Evolutionary conservation across 306 rosid genomes (phyloP).

Genomic region (Prunus armeniaca): DNA sequence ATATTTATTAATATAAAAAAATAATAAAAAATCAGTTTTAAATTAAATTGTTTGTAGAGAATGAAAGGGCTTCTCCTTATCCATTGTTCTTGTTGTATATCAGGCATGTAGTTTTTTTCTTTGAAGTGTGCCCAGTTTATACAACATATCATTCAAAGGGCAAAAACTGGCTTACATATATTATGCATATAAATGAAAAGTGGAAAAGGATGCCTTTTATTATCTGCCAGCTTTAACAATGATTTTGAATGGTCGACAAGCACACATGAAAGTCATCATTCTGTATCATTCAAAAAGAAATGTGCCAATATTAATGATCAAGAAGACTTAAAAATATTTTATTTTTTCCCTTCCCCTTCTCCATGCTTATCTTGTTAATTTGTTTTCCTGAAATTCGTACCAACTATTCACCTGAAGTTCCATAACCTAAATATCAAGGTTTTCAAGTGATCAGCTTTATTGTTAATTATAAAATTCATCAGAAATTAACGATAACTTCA

Average conservation of each 20-base stretch:
- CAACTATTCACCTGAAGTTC: not conserved
- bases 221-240: not conserved
- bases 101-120: too few species aligned
- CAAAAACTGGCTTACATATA: too few species aligned
- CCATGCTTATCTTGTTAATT: not conserved
- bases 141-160: too few species aligned
- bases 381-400: not conserved
- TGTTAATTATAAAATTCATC: constrained; percentile 26
- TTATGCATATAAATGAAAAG: not conserved
- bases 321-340: not conserved
- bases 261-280: not conserved
- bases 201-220: not conserved
- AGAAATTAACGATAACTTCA: constrained; percentile 48
- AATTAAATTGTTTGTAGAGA: too few species aligned
- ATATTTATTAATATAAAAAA: too few species aligned
- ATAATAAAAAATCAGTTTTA: too few species aligned
- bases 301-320: not conserved
- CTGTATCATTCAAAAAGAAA: not conserved
- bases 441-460: not conserved
- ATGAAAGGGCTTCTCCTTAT: too few species aligned
- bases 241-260: not conserved
- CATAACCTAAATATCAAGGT: not conserved
- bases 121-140: too few species aligned
- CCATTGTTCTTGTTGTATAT: too few species aligned
- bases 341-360: not conserved